A percentile compares a stretch with the other conserved stretches of the same genome.
These are phyloP conservation scores for Lolium rigidum DNA, from an alignment of 176 grass and related monocot species.

Conservation along the genomic window DNA sequence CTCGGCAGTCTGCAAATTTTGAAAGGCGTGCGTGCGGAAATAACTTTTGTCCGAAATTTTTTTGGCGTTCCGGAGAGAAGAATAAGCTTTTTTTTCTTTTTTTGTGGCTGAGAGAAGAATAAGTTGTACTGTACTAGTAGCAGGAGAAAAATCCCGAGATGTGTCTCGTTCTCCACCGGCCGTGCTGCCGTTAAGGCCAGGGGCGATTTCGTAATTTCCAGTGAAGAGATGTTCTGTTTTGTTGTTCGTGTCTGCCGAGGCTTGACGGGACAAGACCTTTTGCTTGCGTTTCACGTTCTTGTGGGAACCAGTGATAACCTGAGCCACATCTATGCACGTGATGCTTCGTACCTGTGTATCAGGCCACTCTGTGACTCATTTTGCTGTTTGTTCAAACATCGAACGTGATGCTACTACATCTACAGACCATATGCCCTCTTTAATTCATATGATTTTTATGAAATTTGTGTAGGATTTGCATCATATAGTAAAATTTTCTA, in stretches of 20 bases:
- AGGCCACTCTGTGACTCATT: neutral
- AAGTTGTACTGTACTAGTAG: no score
- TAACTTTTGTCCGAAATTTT: no score
- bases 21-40: neutral
- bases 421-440: no score
- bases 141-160: neutral
- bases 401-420: neutral
- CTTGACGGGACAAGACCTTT: conserved; percentile 24
- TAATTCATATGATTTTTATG: no score
- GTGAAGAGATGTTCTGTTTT: neutral
- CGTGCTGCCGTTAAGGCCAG: neutral
- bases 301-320: neutral
- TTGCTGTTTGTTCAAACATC: neutral
- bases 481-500: no score
- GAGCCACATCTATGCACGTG: neutral
- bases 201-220: neutral
- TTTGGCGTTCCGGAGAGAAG: neutral
- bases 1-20: neutral
- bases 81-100: conserved; percentile 9
- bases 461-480: no score
- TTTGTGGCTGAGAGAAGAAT: neutral
- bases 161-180: neutral
- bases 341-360: neutral
- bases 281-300: conserved; percentile 12
- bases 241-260: neutral